Evolutionary conservation across 805 yeast species (phyloP), one percentile per base, ranked within the genome.

Genomic region (Wickerhamomyces strasburgensis): DNA sequence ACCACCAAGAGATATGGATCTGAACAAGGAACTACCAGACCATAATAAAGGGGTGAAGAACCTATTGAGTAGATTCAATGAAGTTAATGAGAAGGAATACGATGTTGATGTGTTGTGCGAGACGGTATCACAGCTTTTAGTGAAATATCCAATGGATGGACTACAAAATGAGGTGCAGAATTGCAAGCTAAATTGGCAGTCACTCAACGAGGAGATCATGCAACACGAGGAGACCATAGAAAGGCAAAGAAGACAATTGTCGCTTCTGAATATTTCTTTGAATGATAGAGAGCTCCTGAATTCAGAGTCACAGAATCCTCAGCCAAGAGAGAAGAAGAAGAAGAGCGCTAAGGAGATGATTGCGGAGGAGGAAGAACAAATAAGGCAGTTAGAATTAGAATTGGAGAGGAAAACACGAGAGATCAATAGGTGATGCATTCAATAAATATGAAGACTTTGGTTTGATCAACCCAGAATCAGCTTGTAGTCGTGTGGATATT

Each of bases 91-190:
- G n/a, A 56, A 54, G 3, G 51, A 57, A 10, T 57, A 62, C 28
- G 64, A 69, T 19, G 60, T 75, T 5, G 64, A 64, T 21, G 68
- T 65, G 2, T 43, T 76, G n/a, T 67, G 74, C 35, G 67, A 62
- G 8, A 62, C 65, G 3, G 64, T 67, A 14, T 58, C 64, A 23
- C 55, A 57, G n/a, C 43, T 70, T 26, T 42, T 60, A 19, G 50
- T 45, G 37, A 57, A 48, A 48, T 49, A 67, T 55, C 61, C 68
- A 47, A 45, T 69, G 52, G 46, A 68, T 55, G 57, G 66, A 47
- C 31, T 67, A 40, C 56, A 56, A 44, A 47, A 52, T 36, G 43
- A 61, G 48, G 26, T 57, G 31, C 24, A 49, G 43, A 19, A 43
- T 43, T 40, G 48, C 40, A 32, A 62, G 33, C 38, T 31, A 46